Conservation (phyloP, 805 yeast species). For the Grigorovia yakushimaensis region DNA sequence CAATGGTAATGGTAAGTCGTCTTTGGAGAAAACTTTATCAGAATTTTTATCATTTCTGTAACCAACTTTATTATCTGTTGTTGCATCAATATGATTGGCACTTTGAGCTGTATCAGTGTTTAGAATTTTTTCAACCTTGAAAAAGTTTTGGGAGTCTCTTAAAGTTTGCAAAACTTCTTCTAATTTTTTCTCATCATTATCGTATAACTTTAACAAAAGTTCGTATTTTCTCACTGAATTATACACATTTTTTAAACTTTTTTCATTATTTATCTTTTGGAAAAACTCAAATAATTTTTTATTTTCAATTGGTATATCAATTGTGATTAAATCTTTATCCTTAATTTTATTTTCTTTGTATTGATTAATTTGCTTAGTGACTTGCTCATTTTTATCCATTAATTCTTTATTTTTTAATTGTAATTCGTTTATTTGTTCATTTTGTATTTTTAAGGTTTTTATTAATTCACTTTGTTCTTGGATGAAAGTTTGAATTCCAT, state of each 20-base stretch:
- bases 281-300: conserved; percentile 18
- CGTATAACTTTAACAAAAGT: conserved; percentile 8
- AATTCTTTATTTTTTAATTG: neutral
- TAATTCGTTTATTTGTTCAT: neutral
- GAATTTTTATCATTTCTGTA: neutral
- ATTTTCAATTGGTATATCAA: conserved; percentile 12
- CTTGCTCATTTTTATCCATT: neutral
- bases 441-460: neutral
- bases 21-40: neutral
- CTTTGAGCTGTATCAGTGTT: neutral
- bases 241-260: conserved; percentile 12
- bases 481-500: neutral
- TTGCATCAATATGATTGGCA: neutral
- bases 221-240: conserved; percentile 12
- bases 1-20: neutral
- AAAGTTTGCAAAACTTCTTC: conserved; percentile 1
- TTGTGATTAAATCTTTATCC: neutral
- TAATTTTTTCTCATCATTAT: conserved; percentile 7
- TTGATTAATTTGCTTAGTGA: neutral
- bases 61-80: neutral
- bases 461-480: neutral
- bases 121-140: neutral
- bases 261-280: conserved; percentile 11
- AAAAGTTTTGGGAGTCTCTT: neutral
- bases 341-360: neutral